Evolutionary conservation across 306 rosid species (phyloP).

Genomic region (Arachis hypogaea): DNA sequence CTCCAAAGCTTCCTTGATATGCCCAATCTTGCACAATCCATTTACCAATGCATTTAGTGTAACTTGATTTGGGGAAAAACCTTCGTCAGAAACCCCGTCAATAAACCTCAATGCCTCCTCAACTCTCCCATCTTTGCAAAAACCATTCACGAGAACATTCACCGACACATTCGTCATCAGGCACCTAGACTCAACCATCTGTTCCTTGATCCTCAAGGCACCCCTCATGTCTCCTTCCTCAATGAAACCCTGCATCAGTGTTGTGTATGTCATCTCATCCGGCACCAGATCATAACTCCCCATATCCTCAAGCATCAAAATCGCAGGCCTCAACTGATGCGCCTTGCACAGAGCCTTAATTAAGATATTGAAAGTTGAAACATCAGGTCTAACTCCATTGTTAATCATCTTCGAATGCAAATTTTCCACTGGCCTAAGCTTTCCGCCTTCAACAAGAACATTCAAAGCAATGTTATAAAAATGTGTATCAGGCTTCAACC

Average conservation of each 20-base stretch:
- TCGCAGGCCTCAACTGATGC: conserved; percentile 82
- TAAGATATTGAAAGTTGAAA: conserved; percentile 72
- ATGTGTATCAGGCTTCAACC: conserved; percentile 58
- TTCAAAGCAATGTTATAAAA: conserved; percentile 66
- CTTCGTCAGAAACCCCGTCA: conserved; percentile 54
- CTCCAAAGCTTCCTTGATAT: conserved; percentile 72
- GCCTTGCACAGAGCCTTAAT: conserved; percentile 87
- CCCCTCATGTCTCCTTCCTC: conserved; percentile 73
- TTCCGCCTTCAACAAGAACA: conserved; percentile 68
- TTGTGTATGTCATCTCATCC: conserved; percentile 76
- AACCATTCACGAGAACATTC: conserved; percentile 75
- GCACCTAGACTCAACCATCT: conserved; percentile 70
- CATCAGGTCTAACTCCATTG: conserved; percentile 59
- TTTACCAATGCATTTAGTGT: conserved; percentile 79
- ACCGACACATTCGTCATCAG: conserved; percentile 55
- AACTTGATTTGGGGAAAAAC: conserved; percentile 71
- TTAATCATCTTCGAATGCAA: conserved; percentile 59
- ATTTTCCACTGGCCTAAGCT: conserved; percentile 71
- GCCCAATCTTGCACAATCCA: conserved; percentile 72
- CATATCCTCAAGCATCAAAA: conserved; percentile 89
- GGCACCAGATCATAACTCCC: conserved; percentile 58
- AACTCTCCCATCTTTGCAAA: conserved; percentile 70
- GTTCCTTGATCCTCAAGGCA: conserved; percentile 72
- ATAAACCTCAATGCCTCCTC: conserved; percentile 75
- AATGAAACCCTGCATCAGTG: conserved; percentile 77